Base-by-base conservation (phyloP, 257 asterid genomes). In the Ligustrum vulgare region DNA sequence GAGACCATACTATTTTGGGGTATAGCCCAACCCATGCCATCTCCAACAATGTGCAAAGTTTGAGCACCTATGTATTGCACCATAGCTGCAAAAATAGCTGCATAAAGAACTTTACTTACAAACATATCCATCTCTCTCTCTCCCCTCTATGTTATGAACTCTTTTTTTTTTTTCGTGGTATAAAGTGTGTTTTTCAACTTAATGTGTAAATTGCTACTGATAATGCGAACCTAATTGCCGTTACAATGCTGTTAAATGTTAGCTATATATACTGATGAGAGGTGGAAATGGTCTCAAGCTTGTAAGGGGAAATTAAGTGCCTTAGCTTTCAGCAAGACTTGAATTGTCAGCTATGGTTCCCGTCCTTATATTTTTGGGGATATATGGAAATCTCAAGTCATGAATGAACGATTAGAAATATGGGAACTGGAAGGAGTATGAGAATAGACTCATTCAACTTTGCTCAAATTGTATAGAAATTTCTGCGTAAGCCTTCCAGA, bases 31-130 rank as follows among this genome's bases (percentile, higher is more conserved):
- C 88, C 88, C 31, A 36, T 3, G 51, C 12, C 39, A 39, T 75
- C 87, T 78, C 90, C 88, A 20, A 85, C 86, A 23, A 67, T 35
- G 51, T 85, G 69, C 41, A 73, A 82, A 6, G 20, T 75, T 78
- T 78, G 87, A 6, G 87, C 87, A 47, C 67, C 63, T 39, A 80
- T 76, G 69, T 49, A 72, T 41, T 73, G 77, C 67, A 67, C 12
- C 67, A 43, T 36, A 31, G 67, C 74, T 6, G 66, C 41, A 15
- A 77, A 72, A 62, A 80, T 6, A 31, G 76, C 86, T 72, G 31
- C 49, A 45, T 72, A 75, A 37, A 70, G 47, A 22, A 67, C 23
- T 20, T 56, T 63, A n/a, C 16, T 37, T 28, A 75, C 63, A 32
- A 32, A 51, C 37, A 28, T 75, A 5, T 41, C 77, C 85, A 82